Conservation (phyloP, 768 basidiomycete genomes). For the Paxillus rubicundulus region DNA sequence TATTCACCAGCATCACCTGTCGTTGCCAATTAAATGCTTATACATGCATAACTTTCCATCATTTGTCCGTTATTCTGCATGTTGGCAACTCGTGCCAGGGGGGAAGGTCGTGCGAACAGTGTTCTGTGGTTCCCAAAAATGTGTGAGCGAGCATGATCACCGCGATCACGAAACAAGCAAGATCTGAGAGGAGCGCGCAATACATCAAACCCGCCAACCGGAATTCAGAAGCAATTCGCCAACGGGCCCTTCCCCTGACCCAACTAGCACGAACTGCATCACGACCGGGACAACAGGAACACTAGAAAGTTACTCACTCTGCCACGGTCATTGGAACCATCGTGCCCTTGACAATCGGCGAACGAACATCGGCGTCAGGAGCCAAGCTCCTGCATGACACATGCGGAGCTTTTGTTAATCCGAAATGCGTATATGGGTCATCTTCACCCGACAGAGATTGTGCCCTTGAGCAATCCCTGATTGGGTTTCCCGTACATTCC, state of each 20-base stretch:
- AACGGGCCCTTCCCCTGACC: slow-evolving; percentile 12
- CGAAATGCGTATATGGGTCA: slow-evolving; percentile 1
- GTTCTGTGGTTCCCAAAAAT: slow-evolving; percentile 17
- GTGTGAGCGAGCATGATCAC: slow-evolving; percentile 20
- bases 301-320: slow-evolving; percentile 20
- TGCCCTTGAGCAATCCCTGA: not conserved
- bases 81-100: slow-evolving; percentile 9
- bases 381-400: slow-evolving; percentile 9
- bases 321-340: slow-evolving; percentile 18
- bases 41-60: slow-evolving; percentile 1
- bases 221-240: slow-evolving; percentile 10
- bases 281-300: slow-evolving; percentile 1
- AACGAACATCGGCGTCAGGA: slow-evolving; percentile 26
- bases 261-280: slow-evolving; percentile 7
- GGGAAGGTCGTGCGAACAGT: slow-evolving; percentile 28
- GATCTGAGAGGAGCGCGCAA: slow-evolving; percentile 10
- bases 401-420: slow-evolving; percentile 10
- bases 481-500: not conserved
- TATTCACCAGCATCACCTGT: not conserved
- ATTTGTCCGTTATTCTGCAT: not conserved
- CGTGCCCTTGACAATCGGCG: slow-evolving; percentile 24
- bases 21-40: not conserved
- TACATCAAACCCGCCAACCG: slow-evolving; percentile 4
- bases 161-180: slow-evolving; percentile 14
- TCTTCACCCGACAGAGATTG: not conserved